Evolutionary conservation across 495 filamentous ascomycete species (phyloP).

Genomic region (Podospora pseudocomata): DNA sequence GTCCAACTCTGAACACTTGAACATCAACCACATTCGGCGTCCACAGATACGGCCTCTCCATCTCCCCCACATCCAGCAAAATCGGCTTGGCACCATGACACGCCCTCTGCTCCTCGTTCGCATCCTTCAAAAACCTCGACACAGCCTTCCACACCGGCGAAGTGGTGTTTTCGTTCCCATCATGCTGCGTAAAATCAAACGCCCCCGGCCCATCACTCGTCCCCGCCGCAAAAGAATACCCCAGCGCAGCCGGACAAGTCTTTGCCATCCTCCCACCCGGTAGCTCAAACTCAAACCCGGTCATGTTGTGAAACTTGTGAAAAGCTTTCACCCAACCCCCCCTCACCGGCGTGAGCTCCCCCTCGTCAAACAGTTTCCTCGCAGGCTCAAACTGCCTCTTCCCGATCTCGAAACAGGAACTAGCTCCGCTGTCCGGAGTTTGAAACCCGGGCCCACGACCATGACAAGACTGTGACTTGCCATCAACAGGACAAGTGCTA

Average conservation of each 20-base stretch:
- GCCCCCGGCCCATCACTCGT: constrained; percentile 90
- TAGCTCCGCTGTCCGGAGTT: constrained; percentile 65
- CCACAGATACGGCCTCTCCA: constrained; percentile 79
- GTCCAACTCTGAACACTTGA: constrained; percentile 82
- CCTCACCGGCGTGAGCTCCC: constrained; percentile 46
- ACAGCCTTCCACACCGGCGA: constrained; percentile 84
- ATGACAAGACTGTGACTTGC: constrained; percentile 72
- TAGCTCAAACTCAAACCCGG: constrained; percentile 66
- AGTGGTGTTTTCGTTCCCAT: constrained; percentile 64
- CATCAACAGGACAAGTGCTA: constrained; percentile 65
- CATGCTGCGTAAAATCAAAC: constrained; percentile 92
- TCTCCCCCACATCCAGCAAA: constrained; percentile 83
- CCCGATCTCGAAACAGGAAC: constrained; percentile 77
- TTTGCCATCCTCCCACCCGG: constrained; percentile 66
- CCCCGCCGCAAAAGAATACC: constrained; percentile 90
- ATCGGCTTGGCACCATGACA: constrained; percentile 88
- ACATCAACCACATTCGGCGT: constrained; percentile 91
- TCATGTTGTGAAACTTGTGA: constrained; percentile 73
- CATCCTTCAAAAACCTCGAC: constrained; percentile 65
- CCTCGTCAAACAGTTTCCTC: constrained; percentile 55
- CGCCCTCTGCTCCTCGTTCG: constrained; percentile 63
- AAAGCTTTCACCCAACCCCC: constrained; percentile 66
- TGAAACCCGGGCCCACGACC: constrained; percentile 80
- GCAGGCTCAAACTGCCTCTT: constrained; percentile 68
- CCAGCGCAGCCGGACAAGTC: constrained; percentile 89